These are phyloP conservation scores for slime mould (Dictyostelium discoideum) DNA, from an alignment of 78 protist species.

Conservation along the genomic window DNA sequence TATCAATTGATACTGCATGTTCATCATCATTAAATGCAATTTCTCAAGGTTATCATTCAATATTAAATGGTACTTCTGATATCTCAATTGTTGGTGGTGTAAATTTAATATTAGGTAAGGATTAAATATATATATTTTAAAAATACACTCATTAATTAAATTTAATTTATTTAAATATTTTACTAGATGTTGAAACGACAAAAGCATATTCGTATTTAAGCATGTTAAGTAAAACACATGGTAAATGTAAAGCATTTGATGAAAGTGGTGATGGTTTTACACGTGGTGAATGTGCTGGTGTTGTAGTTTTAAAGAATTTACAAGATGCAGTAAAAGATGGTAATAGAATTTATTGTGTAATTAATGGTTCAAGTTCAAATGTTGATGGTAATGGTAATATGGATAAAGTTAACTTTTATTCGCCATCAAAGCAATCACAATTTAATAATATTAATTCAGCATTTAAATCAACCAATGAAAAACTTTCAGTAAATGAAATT, in stretches of 20 bases:
- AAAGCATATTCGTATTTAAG: background rate
- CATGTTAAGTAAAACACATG: background rate
- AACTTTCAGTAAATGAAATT: slow-evolving; percentile 20
- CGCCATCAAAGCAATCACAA: slow-evolving; percentile 34
- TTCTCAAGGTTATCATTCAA: slow-evolving; percentile 46
- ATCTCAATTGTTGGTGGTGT: background rate
- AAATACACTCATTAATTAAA: no score
- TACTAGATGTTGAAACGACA: background rate
- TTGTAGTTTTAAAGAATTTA: slow-evolving; percentile 2
- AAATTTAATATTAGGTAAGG: slow-evolving; percentile 21
- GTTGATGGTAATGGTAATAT: slow-evolving; percentile 4
- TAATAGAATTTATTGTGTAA: slow-evolving; percentile 20
- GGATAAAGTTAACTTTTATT: background rate
- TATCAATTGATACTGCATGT: slow-evolving; percentile 52
- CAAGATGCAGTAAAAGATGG: slow-evolving; percentile 26
- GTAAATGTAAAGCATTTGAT: slow-evolving; percentile 37
- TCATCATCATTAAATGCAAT: slow-evolving; percentile 87
- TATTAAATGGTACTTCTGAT: slow-evolving; percentile 39
- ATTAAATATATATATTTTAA: no score
- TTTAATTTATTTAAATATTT: no score
- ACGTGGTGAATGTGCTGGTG: slow-evolving; percentile 28
- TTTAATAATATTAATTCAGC: slow-evolving; percentile 8
- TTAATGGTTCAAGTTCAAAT: slow-evolving; percentile 11
- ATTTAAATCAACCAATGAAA: background rate
- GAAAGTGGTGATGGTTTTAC: slow-evolving; percentile 31